Base-by-base conservation (phyloP, 805 yeast genomes). In the Zygoascus biomembranicola region DNA sequence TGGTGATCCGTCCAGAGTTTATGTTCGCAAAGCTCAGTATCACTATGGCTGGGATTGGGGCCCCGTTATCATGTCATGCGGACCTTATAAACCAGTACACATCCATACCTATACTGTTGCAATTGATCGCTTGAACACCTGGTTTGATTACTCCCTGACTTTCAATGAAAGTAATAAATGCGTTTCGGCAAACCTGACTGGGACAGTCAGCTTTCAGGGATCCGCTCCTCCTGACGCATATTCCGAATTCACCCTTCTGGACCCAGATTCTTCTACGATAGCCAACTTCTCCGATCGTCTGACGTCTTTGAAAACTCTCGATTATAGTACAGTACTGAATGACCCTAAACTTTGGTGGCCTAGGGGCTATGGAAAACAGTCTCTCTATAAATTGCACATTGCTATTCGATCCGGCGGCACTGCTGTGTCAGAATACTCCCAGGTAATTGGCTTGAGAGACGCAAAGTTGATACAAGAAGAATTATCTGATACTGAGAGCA, bases 41-140 rank as follows among this genome's bases (percentile, higher is more conserved):
- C 79, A 77, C 55, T 78, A 69, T 59, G 81, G 82, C 1, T 78
- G 81, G 82, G 82, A 78, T 60, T 78, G 81, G 82, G 81, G 80
- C n/a, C 65, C 77, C 6, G 53, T 66, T 1, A 60, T 73, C 47
- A 63, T 75, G 61, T 68, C 76, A 2, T 73, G 77, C 60, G 79
- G 79, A 9, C 76, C 76, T 1, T 75, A 68, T 53, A 63, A 64
- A 49, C 77, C 76, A 0, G 66, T 76, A 8, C 57, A 55, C 20
- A 55, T 74, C 39, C 39, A 35, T 35, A n/a, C 16, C 8, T 35
- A 5, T n/a, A 35, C 39, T 8, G 16, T 35, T 35, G 39, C 39
- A 4, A 35, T 35, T 35, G 39, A 35, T n/a, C 16, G 5, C 16
- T n/a, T 35, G 16, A 35, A 35, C 8, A 35, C 39, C 13, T 35